Evolutionary conservation across 495 filamentous ascomycete species (phyloP).

Genomic region (Delitschia confertaspora): DNA sequence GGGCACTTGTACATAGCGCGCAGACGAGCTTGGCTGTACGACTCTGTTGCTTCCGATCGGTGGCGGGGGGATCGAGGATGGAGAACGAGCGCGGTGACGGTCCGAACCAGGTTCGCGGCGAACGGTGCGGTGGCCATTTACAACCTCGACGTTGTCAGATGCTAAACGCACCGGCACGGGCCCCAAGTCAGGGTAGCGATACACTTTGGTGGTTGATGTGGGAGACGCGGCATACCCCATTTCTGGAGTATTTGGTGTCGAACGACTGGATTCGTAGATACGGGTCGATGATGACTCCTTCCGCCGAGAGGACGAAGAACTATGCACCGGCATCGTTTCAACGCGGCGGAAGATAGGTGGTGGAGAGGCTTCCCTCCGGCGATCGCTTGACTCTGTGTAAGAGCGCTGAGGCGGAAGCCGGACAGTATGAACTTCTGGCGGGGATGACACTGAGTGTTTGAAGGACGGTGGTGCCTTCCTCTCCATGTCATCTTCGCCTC

Average conservation of each 20-base stretch:
- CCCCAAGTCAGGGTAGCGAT: too few relatives aligned
- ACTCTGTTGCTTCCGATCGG: conserved; percentile 14
- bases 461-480: conserved; percentile 18
- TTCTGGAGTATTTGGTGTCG: conserved; percentile 18
- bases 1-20: too few relatives aligned
- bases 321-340: conserved; percentile 27
- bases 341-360: conserved; percentile 24
- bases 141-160: conserved; percentile 15
- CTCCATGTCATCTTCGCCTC: neutral
- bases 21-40: neutral
- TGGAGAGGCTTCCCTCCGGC: conserved; percentile 18
- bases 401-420: conserved; percentile 20
- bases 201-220: too few relatives aligned
- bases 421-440: conserved; percentile 21
- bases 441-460: conserved; percentile 24
- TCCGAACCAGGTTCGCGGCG: conserved; percentile 15
- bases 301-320: conserved; percentile 15
- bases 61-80: conserved; percentile 17
- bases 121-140: conserved; percentile 24
- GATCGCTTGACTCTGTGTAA: conserved; percentile 21
- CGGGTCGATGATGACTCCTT: conserved; percentile 13
- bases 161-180: too few relatives aligned
- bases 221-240: too few relatives aligned
- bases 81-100: conserved; percentile 18
- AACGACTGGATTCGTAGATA: conserved; percentile 22